Evolutionary conservation across 176 grass and related monocot genomes (phyloP).

Genomic region (Puccinellia tenuiflora): DNA sequence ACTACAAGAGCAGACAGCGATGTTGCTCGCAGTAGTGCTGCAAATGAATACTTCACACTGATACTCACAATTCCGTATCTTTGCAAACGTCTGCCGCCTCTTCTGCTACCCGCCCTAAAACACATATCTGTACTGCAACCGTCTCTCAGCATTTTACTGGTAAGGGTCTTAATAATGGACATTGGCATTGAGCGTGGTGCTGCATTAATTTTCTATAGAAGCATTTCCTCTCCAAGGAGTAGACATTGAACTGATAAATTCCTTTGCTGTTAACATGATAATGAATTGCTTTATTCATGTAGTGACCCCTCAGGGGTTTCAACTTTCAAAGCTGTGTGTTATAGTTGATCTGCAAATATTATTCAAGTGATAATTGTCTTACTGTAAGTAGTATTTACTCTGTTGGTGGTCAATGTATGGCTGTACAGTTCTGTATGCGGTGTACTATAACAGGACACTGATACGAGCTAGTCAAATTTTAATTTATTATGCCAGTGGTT

Average conservation of each 20-base stretch:
- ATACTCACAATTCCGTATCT: slow-evolving; percentile 87
- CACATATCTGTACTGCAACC: slow-evolving; percentile 64
- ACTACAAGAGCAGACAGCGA: slow-evolving; percentile 36
- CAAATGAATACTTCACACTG: slow-evolving; percentile 52
- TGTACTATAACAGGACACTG: background rate
- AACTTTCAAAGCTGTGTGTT: slow-evolving; percentile 1
- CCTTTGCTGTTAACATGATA: background rate
- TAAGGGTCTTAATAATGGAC: slow-evolving; percentile 39
- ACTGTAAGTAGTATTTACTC: background rate
- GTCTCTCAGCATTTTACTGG: slow-evolving; percentile 67
- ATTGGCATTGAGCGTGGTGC: background rate
- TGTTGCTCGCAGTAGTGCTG: slow-evolving; percentile 43
- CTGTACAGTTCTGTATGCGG: background rate
- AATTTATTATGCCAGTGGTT: background rate
- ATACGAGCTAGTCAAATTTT: background rate
- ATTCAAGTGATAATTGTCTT: background rate
- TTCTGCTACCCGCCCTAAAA: slow-evolving; percentile 76
- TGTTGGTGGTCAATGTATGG: background rate
- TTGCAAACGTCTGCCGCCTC: slow-evolving; percentile 56
- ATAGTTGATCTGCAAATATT: background rate
- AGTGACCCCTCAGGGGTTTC: background rate
- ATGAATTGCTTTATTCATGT: background rate
- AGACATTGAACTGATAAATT: background rate
- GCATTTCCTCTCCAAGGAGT: background rate
- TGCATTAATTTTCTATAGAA: slow-evolving; percentile 23